Evolutionary conservation across 306 rosid species (phyloP), one percentile per base, ranked within the genome.

Genomic region (Trifolium pratense): DNA sequence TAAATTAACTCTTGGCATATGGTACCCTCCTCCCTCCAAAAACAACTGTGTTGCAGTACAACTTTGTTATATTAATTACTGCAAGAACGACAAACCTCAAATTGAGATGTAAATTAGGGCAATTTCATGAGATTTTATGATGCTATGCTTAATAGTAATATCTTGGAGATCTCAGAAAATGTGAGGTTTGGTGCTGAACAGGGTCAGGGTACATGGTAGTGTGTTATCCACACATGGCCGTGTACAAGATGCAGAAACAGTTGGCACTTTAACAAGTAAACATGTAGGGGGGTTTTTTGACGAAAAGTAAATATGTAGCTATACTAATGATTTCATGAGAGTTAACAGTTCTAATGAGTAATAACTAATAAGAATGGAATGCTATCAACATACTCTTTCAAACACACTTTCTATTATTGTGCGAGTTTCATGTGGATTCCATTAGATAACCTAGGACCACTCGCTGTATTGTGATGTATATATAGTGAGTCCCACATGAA

Each of bases 261-360:
- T 43, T n/a, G 43, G n/a, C 21, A 60, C 23, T 60, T 59, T 29
- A 29, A 29, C 66, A 59, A 59, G 32, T 29, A 29, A 29, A 29
- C 0, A 29, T 29, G 32, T 29, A 29, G 31, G n/a, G n/a, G n/a
- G n/a, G 5, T 29, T 4, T 29, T 29, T 29, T 4, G 5, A 29
- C 1, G 32, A 29, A 29, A 29, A 29, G 10, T 18, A 76, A 60
- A 31, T 59, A 69, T 36, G 23, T 36, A 10, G 34, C 70, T 61
- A 36, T 70, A 59, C 60, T 60, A 12, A 60, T 34, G 11, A 68
- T 46, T 60, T 60, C 23, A 9, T 69, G 75, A 67, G 15, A 21
- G 23, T 29, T 48, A 58, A 57, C 36, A 45, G 51, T 17, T 43
- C 25, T 20, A 10, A 31, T 39, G 73, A 40, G 46, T 40, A 40